Percentiles rank a stretch among this genome's conserved stretches.
These are phyloP conservation scores for Ochetophila trinervis DNA, from an alignment of 306 rosid species.

Conservation along the genomic window DNA sequence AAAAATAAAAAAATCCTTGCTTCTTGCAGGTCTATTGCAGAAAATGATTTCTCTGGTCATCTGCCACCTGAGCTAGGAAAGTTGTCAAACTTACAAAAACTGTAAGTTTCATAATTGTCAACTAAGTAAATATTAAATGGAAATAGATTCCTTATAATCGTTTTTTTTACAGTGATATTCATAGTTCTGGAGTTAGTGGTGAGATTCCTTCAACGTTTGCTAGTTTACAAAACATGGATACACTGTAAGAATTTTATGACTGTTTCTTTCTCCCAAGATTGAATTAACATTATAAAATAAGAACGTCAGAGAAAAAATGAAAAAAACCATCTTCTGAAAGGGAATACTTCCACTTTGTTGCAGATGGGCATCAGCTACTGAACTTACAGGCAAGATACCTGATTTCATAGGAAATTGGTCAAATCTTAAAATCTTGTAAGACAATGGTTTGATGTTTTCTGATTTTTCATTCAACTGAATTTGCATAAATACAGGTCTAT, in stretches of 20 bases:
- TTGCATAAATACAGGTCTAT: no score
- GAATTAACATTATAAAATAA: not conserved
- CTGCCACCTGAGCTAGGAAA: conserved; percentile 72
- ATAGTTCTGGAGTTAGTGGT: conserved; percentile 75
- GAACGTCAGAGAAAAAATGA: not conserved
- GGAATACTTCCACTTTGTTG: conserved; percentile 20
- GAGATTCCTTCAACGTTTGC: conserved; percentile 71
- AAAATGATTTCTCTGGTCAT: conserved; percentile 70
- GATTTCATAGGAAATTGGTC: conserved; percentile 72
- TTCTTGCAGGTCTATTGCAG: conserved; percentile 37
- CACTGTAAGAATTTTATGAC: conserved; percentile 48
- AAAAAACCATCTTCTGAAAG: not conserved
- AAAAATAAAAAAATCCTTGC: no score
- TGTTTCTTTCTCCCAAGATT: not conserved
- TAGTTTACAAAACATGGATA: conserved; percentile 36
- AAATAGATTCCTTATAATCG: not conserved
- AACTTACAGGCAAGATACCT: conserved; percentile 62
- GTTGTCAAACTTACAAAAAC: conserved; percentile 37
- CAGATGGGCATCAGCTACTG: conserved; percentile 70
- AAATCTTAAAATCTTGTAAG: conserved; percentile 64
- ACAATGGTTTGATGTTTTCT: not conserved
- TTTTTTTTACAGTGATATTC: conserved; percentile 49
- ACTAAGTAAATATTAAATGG: no score
- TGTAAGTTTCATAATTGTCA: no score
- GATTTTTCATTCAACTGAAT: no score